Evolutionary conservation across 352 stramenopile species (phyloP), one percentile per base, ranked within the genome.

Genomic region (Plasmopara muralis): DNA sequence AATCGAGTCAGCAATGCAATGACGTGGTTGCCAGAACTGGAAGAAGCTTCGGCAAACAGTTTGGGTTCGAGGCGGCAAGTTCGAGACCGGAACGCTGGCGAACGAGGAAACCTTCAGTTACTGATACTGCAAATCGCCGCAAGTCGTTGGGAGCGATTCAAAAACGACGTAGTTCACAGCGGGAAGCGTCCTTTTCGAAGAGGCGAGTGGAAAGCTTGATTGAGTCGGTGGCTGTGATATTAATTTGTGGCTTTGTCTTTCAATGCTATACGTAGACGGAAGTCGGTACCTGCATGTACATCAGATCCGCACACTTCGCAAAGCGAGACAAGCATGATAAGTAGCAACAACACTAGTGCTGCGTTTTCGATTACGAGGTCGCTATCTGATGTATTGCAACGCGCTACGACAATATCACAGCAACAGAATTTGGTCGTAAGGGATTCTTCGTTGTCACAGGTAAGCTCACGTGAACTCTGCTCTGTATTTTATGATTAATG

Each of bases 391-490:
- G 66, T 89, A 1, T 54, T 89, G 15, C 56, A 79, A 30, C 74
- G 68, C 25, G 78, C 78, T 38, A 89, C 74, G n/a, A 44, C 70
- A n/a, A 46, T 82, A 0, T 89, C 75, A 15, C 75, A 86, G 40
- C 70, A 72, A 28, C 62, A 64, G 30, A 15, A 50, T 9, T 30
- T 33, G 20, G 31, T 18, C 7, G 42, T 50, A 10, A 25, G 47
- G 15, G 47, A 61, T 14, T 51, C 16, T 42, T 44, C 16, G 38
- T 14, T 62, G 0, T 57, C 42, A 44, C 56, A 64, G 34, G 65
- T 67, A 53, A 28, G 42, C 20, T 37, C 6, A 43, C 45, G 6
- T 18, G 28, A 2, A 1, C 18, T 6, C 16, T 48, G 20, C 10
- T 31, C 20, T 39, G 12, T 31, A 18, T 15, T 16, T 10, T 50